Evolutionary conservation across 192 early-diverging fungal genomes (phyloP), one percentile per base, ranked within the genome.

Genomic region (Coemansia sp.): DNA sequence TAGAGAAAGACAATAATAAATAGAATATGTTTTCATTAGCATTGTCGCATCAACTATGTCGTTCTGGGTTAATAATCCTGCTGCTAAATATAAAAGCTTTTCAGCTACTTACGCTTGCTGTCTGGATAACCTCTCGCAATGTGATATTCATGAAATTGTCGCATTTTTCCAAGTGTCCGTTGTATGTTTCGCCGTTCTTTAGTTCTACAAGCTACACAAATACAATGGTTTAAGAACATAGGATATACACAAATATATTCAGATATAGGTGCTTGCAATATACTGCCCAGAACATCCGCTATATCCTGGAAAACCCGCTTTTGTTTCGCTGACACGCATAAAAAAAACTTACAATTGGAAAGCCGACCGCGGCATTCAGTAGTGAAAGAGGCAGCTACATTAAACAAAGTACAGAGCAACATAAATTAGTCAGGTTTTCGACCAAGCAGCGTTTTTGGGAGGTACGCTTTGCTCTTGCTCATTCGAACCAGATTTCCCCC

Each of bases 81-180:
- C 48, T 12, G 20, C 14, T 14, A 7, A 12, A 49, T 49, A 55
- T 3, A 4, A 55, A 18, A 28, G n/a, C 52, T 29, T 29, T 31
- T 22, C 40, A 22, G 29, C 11, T 31, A 65, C 80, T 68, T 89
- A 89, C 88, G 34, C 93, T 89, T 0, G 88, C 89, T 0, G 96
- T 99, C 75, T 92, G 91, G 68, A 97, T 96, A 22, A 97, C 95
- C 72, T 97, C 94, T 59, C 92, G 88, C 28, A 99, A 83, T 40
- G 90, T 93, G 71, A 99, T 84, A 82, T 99, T 99, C 97, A 97
- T 99, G 87, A 93, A 97, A 68, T 93, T 93, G 76, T 97, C 93
- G 83, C 94, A 97, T 69, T 89, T 93, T 60, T 93, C 93, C 81
- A 99, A 88, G 83, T 96, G 94, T 11, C 97, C 97, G 72, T 96